These are phyloP conservation scores for Mrakia blollopis DNA, from an alignment of 768 basidiomycete genomes.

Conservation along the genomic window DNA sequence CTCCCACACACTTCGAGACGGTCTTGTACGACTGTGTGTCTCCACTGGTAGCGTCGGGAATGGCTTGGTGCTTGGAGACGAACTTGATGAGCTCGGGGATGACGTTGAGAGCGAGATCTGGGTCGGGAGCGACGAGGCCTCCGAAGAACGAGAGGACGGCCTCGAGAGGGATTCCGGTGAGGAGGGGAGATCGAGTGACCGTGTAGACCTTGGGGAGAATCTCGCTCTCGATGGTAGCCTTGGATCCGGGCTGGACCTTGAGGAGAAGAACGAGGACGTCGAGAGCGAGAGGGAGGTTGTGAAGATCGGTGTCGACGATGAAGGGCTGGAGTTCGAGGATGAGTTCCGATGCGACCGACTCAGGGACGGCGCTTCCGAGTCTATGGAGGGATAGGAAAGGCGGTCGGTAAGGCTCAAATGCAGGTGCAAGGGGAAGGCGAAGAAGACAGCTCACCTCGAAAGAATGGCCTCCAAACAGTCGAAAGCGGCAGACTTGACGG, in stretches of 20 bases:
- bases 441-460: conserved; percentile 52
- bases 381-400: not conserved
- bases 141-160: conserved; percentile 75
- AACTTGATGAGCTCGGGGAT: conserved; percentile 63
- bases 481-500: conserved; percentile 75
- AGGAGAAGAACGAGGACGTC: conserved; percentile 54
- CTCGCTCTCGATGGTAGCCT: conserved; percentile 36
- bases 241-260: conserved; percentile 36
- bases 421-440: not conserved
- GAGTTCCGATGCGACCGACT: conserved; percentile 42
- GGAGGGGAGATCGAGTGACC: conserved; percentile 70
- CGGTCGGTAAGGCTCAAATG: not conserved
- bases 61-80: conserved; percentile 55
- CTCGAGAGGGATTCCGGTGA: conserved; percentile 72
- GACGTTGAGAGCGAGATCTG: conserved; percentile 72
- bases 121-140: conserved; percentile 74
- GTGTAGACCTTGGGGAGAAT: conserved; percentile 43
- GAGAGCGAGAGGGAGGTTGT: conserved; percentile 55
- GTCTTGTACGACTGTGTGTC: conserved; percentile 49
- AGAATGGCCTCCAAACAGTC: conserved; percentile 67
- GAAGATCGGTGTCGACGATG: conserved; percentile 68
- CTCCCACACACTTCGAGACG: conserved; percentile 78
- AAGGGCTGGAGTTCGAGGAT: conserved; percentile 71
- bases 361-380: conserved; percentile 8
- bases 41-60: conserved; percentile 41